Evolutionary conservation across 257 asterid genomes (phyloP).

Genomic region (Jacaranda mimosifolia): DNA sequence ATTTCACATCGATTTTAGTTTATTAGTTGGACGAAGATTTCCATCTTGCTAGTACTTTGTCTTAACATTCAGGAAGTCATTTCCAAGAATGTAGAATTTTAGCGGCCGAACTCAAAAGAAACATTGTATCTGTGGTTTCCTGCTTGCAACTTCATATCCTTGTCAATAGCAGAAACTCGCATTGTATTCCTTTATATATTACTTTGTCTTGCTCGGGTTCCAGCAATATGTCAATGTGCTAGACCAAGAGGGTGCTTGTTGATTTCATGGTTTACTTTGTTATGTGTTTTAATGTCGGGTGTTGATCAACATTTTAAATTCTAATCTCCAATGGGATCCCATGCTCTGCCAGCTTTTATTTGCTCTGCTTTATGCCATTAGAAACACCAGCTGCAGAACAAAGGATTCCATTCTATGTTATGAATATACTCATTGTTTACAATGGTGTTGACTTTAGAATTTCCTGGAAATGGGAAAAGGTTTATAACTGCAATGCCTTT

Average conservation of each 20-base stretch:
- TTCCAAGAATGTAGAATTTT: background rate
- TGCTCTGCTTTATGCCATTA: background rate
- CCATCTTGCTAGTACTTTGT: slow-evolving; percentile 5
- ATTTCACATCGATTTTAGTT: slow-evolving; percentile 25
- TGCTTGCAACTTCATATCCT: background rate
- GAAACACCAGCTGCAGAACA: background rate
- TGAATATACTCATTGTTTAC: background rate
- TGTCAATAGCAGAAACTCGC: background rate
- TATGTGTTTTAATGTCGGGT: background rate
- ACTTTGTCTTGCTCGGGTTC: background rate
- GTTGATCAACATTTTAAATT: background rate
- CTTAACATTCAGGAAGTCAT: background rate
- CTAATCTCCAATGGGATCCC: slow-evolving; percentile 5
- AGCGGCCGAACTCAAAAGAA: background rate
- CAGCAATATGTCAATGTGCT: slow-evolving; percentile 2
- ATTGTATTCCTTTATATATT: slow-evolving; percentile 1
- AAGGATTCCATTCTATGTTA: background rate
- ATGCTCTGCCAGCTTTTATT: slow-evolving; percentile 19
- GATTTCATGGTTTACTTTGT: slow-evolving; percentile 1
- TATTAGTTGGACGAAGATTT: background rate
- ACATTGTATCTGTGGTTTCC: slow-evolving; percentile 8
- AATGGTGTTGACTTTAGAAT: slow-evolving; percentile 8
- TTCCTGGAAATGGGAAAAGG: too few relatives aligned
- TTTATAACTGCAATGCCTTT: too few relatives aligned
- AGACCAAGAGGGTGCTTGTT: slow-evolving; percentile 5